Base-by-base conservation (phyloP, 768 basidiomycete genomes). In the Tricholoma furcatifolium region DNA sequence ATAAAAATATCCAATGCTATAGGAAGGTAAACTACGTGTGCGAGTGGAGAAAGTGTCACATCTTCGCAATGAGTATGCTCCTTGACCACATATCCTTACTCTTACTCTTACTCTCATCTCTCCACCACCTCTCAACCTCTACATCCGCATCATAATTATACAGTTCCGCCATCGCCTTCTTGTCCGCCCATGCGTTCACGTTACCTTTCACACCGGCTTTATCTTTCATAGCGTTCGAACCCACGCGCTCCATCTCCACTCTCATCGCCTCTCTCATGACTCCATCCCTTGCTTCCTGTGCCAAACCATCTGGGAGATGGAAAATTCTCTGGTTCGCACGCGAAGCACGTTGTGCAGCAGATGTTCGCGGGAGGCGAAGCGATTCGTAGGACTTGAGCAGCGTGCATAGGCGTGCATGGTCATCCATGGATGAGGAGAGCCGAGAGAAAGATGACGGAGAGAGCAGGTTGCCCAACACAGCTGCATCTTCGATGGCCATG, bases 181-280 rank as follows among this genome's bases (percentile, higher is more conserved):
- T 72, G 60, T 86, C 82, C 4, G 78, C 82, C 79, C 82, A 82
- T 56, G 80, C 73, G 53, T 84, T 83, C 51, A 72, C 70, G 57
- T 63, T 64, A 14, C 74, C 76, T 23, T 62, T 66, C 14, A 24
- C 20, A 31, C n/a, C 20, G n/a, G 32, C 23, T 1, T 18, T 18
- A 11, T 3, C 20, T 6, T 35, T 17, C 1, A 3, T 27, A 27
- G 3, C 27, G 4, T 27, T 27, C 4, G 27, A 27, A 27, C 27
- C 27, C 27, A 34, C 45, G 38, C 62, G 60, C 40, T 61, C 49
- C 51, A 77, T 73, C 74, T 2, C 56, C 9, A 58, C 61, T 36
- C 69, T 71, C 80, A 80, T 83, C 43, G 77, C 79, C 2, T 35
- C 49, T 14, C 70, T 68, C 83, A 87, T 83, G 15, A 73, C 66